Evolutionary conservation across 495 filamentous ascomycete genomes (phyloP), one percentile per base, ranked within the genome.

Genomic region (Talaromyces borbonicus): DNA sequence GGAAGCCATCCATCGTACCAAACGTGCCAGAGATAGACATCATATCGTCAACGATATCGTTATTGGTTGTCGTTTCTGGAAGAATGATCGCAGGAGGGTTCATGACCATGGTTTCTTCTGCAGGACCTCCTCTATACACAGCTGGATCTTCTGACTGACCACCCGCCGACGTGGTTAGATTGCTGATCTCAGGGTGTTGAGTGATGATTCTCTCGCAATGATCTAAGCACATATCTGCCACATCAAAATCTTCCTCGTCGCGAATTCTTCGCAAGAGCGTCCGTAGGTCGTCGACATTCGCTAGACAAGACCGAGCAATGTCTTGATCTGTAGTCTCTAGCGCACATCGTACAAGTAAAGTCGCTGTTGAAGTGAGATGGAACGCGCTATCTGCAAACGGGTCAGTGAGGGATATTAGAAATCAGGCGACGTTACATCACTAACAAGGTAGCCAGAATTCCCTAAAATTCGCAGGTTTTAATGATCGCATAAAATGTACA

Each of bases 161-260:
- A 24, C 47, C 50, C 31, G 48, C 50, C 12, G 12, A 11, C n/a
- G 19, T 43, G n/a, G 24, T 29, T 2, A 39, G 25, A 14, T 39
- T 48, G 29, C 47, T 42, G 36, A 48, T 61, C 9, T 61, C 57
- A 4, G 65, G 65, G 18, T 70, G 62, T 31, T 65, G 53, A 57
- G 62, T 63, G 51, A 70, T 65, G 50, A 72, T 65, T 14, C 62
- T 59, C 30, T 72, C 66, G 52, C 70, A 74, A 51, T 74, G 67
- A 30, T 74, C 73, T 14, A 77, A 57, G 40, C 73, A 77, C 62
- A 73, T 70, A 40, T 71, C 66, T 7, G 71, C 73, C 2, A 75
- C 61, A 46, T 77, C 73, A 71, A 71, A 77, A 52, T 72, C 70
- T 49, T 75, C 66, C 47, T 73, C 62, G 46, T 77, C 69, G 11